Evolutionary conservation across 192 early-diverging fungal species (phyloP).

Genomic region (Powellomyces hirtus): DNA sequence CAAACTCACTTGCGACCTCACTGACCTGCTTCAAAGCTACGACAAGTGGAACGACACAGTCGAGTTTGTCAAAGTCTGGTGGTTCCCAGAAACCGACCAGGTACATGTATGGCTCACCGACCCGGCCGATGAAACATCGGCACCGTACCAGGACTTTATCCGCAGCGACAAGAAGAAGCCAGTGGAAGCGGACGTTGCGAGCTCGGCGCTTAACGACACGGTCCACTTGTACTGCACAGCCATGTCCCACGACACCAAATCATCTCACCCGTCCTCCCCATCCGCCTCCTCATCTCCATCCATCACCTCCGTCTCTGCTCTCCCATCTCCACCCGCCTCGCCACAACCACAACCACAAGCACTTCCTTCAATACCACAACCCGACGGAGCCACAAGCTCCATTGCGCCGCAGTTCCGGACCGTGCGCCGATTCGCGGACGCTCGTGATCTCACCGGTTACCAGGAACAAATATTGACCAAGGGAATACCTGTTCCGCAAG

Average conservation of each 20-base stretch:
- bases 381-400: background rate
- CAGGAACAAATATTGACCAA: constrained; percentile 30
- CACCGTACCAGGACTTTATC: background rate
- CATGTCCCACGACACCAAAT: constrained; percentile 30
- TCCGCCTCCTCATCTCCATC: constrained; percentile 1
- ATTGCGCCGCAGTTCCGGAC: constrained; percentile 24
- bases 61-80: constrained; percentile 41
- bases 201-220: constrained; percentile 16
- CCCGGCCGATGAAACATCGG: background rate
- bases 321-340: background rate
- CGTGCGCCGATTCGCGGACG: constrained; percentile 26
- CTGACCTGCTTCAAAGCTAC: constrained; percentile 8
- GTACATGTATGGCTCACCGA: constrained; percentile 31
- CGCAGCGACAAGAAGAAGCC: background rate
- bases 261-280: background rate
- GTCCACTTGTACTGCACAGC: constrained; percentile 15
- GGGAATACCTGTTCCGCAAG: constrained; percentile 41
- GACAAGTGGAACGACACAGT: constrained; percentile 9
- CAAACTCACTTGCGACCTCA: constrained; percentile 30
- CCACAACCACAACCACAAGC: no score
- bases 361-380: no score
- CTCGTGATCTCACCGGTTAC: constrained; percentile 19
- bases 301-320: background rate
- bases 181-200: background rate
- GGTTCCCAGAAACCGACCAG: constrained; percentile 45